phyloP scores from a whole-genome alignment of 2,329 filamentous ascomycete species.

The Pezicula neosporulosa region DNA sequence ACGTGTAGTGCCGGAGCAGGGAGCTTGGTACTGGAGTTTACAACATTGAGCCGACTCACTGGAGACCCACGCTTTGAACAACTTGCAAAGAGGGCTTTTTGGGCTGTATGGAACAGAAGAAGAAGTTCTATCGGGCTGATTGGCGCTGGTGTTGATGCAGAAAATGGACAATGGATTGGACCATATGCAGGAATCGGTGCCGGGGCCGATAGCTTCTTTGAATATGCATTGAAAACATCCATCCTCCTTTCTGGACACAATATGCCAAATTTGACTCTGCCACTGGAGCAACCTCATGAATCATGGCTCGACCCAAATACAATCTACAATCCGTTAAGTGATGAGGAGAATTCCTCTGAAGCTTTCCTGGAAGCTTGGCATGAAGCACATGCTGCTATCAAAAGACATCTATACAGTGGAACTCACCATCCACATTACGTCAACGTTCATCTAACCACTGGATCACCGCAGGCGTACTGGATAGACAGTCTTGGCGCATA shows the following conservation, averaged over 20 bases:
- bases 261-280: constrained; percentile 44
- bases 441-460: constrained; percentile 84
- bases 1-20: constrained; percentile 97
- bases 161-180: constrained; percentile 85
- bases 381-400: constrained; percentile 81
- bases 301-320: constrained; percentile 61
- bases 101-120: constrained; percentile 89
- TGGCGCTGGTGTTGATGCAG: constrained; percentile 88
- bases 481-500: constrained; percentile 95
- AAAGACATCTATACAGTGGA: constrained; percentile 82
- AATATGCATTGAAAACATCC: constrained; percentile 94
- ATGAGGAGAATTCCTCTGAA: constrained; percentile 68
- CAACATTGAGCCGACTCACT: constrained; percentile 82
- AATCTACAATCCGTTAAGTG: constrained; percentile 54
- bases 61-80: constrained; percentile 86
- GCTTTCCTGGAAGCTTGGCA: constrained; percentile 82
- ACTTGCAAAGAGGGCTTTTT: constrained; percentile 87
- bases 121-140: constrained; percentile 84
- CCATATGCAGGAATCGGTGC: constrained; percentile 92
- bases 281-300: constrained; percentile 17
- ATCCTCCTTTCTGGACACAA: constrained; percentile 80
- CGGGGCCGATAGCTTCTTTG: constrained; percentile 96
- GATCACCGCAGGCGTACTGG: constrained; percentile 87
- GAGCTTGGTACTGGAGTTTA: constrained; percentile 90
- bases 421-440: constrained; percentile 89